These are phyloP conservation scores for Aureobasidium leucospermi DNA, from an alignment of 2,329 filamentous ascomycete species.

Conservation along the genomic window DNA sequence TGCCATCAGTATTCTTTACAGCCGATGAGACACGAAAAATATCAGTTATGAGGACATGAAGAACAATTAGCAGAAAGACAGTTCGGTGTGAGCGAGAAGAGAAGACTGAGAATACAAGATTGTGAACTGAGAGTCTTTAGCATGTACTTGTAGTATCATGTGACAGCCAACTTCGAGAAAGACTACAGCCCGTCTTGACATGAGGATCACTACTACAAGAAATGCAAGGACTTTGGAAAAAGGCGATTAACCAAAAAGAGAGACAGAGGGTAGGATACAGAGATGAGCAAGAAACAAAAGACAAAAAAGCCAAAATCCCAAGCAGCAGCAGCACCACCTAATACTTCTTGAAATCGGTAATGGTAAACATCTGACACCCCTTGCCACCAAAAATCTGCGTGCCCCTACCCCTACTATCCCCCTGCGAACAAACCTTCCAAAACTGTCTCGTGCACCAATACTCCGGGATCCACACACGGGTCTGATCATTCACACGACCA, in stretches of 20 bases:
- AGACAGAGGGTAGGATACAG: neutral
- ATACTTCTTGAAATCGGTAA: neutral
- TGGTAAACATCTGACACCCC: constrained; percentile 16
- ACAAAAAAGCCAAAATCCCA: neutral
- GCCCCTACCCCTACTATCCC: constrained; percentile 4
- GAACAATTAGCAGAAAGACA: no score
- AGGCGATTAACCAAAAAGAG: constrained; percentile 20
- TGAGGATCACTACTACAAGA: no score
- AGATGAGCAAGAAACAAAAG: neutral
- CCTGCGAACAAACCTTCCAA: constrained; percentile 17
- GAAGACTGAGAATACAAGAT: no score
- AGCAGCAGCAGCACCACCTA: neutral
- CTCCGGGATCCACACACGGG: constrained; percentile 18
- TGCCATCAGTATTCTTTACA: no score
- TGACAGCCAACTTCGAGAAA: no score
- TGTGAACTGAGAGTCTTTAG: no score
- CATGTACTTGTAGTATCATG: no score
- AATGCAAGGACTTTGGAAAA: constrained; percentile 30
- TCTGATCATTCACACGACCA: constrained; percentile 10
- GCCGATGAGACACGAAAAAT: no score
- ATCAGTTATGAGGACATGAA: no score
- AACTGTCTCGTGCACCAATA: constrained; percentile 19
- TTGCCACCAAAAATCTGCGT: constrained; percentile 12
- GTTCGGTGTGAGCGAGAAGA: no score
- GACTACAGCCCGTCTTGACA: no score